These are phyloP conservation scores for Thraustochytrium striatum DNA, from an alignment of 352 stramenopile genomes.

Conservation along the genomic window DNA sequence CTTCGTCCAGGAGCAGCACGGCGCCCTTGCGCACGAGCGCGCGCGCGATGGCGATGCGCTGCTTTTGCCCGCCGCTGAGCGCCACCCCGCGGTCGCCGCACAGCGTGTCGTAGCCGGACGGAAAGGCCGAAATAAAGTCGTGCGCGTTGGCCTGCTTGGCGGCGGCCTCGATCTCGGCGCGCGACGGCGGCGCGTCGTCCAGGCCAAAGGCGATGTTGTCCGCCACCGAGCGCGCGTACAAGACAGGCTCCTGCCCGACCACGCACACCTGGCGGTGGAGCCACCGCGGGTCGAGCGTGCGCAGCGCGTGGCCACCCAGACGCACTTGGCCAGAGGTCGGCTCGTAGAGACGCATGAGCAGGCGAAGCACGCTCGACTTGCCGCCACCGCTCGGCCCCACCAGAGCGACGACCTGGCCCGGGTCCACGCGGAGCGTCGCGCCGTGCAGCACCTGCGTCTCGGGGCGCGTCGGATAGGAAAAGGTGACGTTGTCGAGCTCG, in stretches of 20 bases:
- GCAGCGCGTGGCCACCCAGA: conserved; percentile 58
- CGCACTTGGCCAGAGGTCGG: conserved; percentile 56
- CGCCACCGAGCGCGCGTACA: conserved; percentile 65
- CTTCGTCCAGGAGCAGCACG: conserved; percentile 78
- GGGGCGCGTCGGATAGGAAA: conserved; percentile 66
- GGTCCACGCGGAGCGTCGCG: conserved; percentile 59
- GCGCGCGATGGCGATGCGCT: conserved; percentile 82
- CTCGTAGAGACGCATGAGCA: conserved; percentile 76
- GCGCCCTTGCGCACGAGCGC: conserved; percentile 77
- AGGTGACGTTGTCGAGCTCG: conserved; percentile 58
- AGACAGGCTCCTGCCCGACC: conserved; percentile 49
- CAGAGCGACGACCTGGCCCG: conserved; percentile 62
- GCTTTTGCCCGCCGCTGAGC: conserved; percentile 86
- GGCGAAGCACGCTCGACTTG: conserved; percentile 58
- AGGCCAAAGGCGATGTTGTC: conserved; percentile 70
- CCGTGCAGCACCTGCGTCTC: conserved; percentile 57
- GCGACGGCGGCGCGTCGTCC: conserved; percentile 46
- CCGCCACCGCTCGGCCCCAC: conserved; percentile 61
- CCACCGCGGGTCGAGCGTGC: conserved; percentile 52
- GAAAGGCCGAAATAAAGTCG: conserved; percentile 77
- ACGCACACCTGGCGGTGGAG: conserved; percentile 51
- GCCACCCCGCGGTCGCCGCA: conserved; percentile 73
- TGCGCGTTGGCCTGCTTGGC: conserved; percentile 73
- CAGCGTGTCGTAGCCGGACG: conserved; percentile 71
- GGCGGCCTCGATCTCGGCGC: conserved; percentile 65